Evolutionary conservation across 2,329 filamentous ascomycete genomes (phyloP).

Genomic region (Cordyceps sp.): DNA sequence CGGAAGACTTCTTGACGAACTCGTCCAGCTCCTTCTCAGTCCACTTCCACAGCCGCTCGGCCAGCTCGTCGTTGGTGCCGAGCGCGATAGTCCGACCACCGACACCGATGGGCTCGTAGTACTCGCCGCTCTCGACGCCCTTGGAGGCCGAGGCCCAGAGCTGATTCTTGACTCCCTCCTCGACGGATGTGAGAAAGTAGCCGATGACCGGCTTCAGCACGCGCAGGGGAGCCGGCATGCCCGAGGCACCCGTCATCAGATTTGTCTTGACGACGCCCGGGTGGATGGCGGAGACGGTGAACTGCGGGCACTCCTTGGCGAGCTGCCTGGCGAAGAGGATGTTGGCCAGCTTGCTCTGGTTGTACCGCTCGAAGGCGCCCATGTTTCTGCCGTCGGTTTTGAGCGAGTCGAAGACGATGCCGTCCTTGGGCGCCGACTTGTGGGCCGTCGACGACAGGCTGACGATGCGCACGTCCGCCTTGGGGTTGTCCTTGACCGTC

Average conservation of each 20-base stretch:
- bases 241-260: conserved; percentile 6
- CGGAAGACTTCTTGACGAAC: too few species aligned
- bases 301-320: conserved; percentile 7
- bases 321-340: conserved; percentile 12
- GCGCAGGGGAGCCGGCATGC: conserved; percentile 2
- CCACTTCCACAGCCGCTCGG: conserved; percentile 18
- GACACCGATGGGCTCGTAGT: conserved; percentile 16
- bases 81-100: conserved; percentile 6
- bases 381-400: conserved; percentile 8
- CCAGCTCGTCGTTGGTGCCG: conserved; percentile 11
- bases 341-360: conserved; percentile 15
- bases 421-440: conserved; percentile 6
- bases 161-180: conserved; percentile 21
- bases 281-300: conserved; percentile 11
- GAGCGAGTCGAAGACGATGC: conserved; percentile 13
- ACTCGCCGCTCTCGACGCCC: conserved; percentile 14
- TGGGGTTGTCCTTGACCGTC: conserved; percentile 7
- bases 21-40: conserved; percentile 14
- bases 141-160: conserved; percentile 23
- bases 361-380: conserved; percentile 9
- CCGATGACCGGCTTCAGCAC: conserved; percentile 4
- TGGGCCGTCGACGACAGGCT: conserved; percentile 11
- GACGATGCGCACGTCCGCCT: conserved; percentile 13
- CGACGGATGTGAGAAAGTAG: conserved; percentile 8
- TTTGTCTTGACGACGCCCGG: conserved; percentile 13